Percentiles rank a stretch among this genome's conserved stretches.
phyloP scores from a whole-genome alignment of 441 rosid genomes.

The Adansonia grandidieri region DNA sequence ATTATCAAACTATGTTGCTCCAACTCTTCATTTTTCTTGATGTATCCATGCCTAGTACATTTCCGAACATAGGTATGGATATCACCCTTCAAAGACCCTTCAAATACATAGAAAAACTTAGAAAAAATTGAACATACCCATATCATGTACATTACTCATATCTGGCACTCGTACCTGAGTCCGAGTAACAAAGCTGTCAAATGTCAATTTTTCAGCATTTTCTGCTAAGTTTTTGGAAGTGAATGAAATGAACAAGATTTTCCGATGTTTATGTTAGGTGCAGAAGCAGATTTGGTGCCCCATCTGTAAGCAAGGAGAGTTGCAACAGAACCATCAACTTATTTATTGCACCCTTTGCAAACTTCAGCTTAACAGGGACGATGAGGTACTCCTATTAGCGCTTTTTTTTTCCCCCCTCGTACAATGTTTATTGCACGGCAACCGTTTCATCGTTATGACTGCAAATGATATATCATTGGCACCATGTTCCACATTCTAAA shows the following conservation, averaged over 20 bases:
- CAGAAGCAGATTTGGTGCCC: conserved; percentile 80
- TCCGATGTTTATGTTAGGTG: conserved; percentile 47
- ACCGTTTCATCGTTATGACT: neutral
- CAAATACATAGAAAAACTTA: too few relatives aligned
- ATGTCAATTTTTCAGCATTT: conserved; percentile 12
- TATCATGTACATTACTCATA: too few relatives aligned
- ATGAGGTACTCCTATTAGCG: conserved; percentile 51
- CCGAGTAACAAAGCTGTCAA: neutral
- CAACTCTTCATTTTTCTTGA: too few relatives aligned
- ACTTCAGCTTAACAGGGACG: conserved; percentile 63
- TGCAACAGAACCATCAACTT: conserved; percentile 57
- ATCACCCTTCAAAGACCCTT: too few relatives aligned
- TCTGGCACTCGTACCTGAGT: too few relatives aligned
- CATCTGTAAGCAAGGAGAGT: conserved; percentile 75
- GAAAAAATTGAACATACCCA: too few relatives aligned
- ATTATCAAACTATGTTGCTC: too few relatives aligned
- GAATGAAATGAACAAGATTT: conserved; percentile 24
- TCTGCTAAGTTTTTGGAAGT: neutral
- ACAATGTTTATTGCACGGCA: neutral
- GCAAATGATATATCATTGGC: neutral
- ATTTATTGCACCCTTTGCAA: conserved; percentile 71
- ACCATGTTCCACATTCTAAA: neutral
- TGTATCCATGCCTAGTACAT: too few relatives aligned
- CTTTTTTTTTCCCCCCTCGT: neutral
- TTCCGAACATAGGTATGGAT: too few relatives aligned